These are phyloP conservation scores for Dichotomocladium elegans DNA, from an alignment of 371 early-diverging fungal genomes.

Conservation along the genomic window DNA sequence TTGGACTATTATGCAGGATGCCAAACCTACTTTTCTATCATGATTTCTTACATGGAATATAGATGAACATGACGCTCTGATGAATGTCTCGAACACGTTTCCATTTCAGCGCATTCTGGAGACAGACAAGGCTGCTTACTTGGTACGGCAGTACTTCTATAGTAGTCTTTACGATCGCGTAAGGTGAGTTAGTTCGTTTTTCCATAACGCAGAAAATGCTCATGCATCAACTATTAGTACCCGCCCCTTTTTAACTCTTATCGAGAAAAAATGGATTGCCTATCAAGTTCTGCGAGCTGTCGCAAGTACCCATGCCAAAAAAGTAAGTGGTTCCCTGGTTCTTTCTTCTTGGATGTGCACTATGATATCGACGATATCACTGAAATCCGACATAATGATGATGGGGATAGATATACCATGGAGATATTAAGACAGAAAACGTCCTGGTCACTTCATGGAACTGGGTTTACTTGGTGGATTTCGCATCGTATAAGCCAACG, in stretches of 20 bases:
- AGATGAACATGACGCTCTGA: conserved; percentile 67
- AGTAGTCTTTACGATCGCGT: conserved; percentile 93
- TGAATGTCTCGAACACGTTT: conserved; percentile 73
- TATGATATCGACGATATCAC: too few relatives aligned
- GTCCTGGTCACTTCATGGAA: conserved; percentile 77
- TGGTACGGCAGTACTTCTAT: conserved; percentile 84
- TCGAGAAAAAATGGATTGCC: conserved; percentile 93
- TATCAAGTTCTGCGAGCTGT: conserved; percentile 82
- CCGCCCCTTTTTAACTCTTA: conserved; percentile 81
- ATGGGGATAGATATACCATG: conserved; percentile 68
- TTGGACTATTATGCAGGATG: neutral
- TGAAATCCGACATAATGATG: neutral
- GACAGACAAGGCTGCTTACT: conserved; percentile 85
- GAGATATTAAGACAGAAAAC: conserved; percentile 91
- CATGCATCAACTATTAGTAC: conserved; percentile 56
- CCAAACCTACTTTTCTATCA: neutral
- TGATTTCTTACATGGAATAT: conserved; percentile 1
- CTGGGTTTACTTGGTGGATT: conserved; percentile 87
- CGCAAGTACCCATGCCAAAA: conserved; percentile 69
- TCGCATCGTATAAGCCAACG: conserved; percentile 88
- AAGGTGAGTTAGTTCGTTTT: conserved; percentile 46
- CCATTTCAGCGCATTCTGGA: conserved; percentile 79
- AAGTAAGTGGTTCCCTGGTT: conserved; percentile 27
- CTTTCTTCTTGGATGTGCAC: too few relatives aligned
- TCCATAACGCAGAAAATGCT: neutral